phyloP scores from a whole-genome alignment of 2,329 filamentous ascomycete species.

The Fusarium vanettenii region DNA sequence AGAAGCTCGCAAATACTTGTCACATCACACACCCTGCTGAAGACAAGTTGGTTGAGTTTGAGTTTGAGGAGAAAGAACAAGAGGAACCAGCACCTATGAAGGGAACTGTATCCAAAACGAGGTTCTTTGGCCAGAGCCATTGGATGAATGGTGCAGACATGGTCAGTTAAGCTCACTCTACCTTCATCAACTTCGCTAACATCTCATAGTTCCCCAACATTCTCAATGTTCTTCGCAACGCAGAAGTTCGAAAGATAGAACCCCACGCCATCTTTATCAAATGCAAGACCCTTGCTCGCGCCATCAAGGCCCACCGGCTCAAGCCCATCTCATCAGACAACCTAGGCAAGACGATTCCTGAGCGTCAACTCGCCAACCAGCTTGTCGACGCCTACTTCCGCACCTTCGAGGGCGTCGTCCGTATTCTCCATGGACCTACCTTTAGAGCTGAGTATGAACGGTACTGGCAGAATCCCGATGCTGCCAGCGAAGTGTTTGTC shows the following conservation, averaged over 20 bases:
- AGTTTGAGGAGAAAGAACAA: neutral
- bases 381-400: conserved; percentile 66
- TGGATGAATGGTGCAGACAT: conserved; percentile 59
- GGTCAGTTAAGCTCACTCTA: conserved; percentile 45
- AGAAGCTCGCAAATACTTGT: conserved; percentile 50
- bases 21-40: conserved; percentile 35
- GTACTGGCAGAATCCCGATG: conserved; percentile 59
- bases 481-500: conserved; percentile 57
- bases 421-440: conserved; percentile 68
- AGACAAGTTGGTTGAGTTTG: conserved; percentile 12
- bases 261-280: conserved; percentile 48
- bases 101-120: conserved; percentile 56
- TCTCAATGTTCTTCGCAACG: conserved; percentile 40
- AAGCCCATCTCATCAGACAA: conserved; percentile 50
- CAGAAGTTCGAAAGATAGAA: conserved; percentile 44
- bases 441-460: conserved; percentile 65
- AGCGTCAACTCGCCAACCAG: conserved; percentile 57
- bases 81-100: conserved; percentile 37
- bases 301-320: conserved; percentile 55
- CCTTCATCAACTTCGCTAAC: neutral
- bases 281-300: conserved; percentile 56
- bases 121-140: conserved; percentile 62
- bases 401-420: conserved; percentile 66
- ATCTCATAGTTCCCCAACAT: conserved; percentile 46
- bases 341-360: conserved; percentile 54